These are phyloP conservation scores for Penicillium sp. DNA, from an alignment of 2,329 filamentous ascomycete species.

Conservation along the genomic window DNA sequence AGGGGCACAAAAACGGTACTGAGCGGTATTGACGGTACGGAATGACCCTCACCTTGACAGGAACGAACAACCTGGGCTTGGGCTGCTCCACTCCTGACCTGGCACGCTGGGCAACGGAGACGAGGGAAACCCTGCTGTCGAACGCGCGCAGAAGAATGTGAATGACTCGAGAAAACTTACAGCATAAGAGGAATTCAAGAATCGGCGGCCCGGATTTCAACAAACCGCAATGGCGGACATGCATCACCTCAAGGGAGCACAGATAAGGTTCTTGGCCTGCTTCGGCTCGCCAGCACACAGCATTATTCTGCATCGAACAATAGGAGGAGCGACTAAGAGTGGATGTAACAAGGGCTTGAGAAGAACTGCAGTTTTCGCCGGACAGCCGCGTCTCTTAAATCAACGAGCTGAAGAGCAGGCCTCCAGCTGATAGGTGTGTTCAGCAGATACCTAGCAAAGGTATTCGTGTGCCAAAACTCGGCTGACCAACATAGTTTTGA, in stretches of 20 bases:
- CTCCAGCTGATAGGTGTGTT: constrained; percentile 15
- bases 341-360: not conserved
- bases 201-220: not conserved
- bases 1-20: constrained; percentile 13
- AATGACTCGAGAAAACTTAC: not conserved
- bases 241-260: constrained; percentile 4
- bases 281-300: constrained; percentile 13
- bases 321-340: constrained; percentile 3
- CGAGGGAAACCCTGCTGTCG: not conserved
- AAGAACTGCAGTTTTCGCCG: not conserved
- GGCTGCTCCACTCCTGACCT: not conserved
- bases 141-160: not conserved
- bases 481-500: constrained; percentile 14
- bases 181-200: not conserved
- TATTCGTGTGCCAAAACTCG: constrained; percentile 8
- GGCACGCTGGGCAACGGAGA: not conserved
- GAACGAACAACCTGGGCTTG: not conserved
- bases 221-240: not conserved
- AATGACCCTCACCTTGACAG: not conserved
- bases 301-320: constrained; percentile 1
- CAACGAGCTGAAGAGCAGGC: constrained; percentile 7
- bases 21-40: constrained; percentile 18
- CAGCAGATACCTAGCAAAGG: constrained; percentile 4
- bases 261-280: constrained; percentile 10
- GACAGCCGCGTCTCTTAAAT: constrained; percentile 5